phyloP scores from a whole-genome alignment of 192 early-diverging fungal species.

The Neocallimastix lanati region DNA sequence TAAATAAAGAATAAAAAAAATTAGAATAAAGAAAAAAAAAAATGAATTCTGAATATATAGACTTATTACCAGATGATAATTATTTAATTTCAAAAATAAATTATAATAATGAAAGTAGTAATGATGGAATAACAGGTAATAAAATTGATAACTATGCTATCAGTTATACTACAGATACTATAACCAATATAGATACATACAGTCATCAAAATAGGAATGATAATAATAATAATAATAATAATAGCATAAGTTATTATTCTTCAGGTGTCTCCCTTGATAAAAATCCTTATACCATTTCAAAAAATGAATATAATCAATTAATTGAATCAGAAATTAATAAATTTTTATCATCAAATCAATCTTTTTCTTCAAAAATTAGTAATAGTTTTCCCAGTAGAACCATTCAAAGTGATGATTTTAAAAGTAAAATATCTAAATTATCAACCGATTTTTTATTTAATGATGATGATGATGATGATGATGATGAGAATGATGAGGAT shows the following conservation, averaged over 20 bases:
- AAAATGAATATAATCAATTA: neutral
- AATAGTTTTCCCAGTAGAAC: neutral
- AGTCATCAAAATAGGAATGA: too few relatives aligned
- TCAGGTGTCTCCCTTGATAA: neutral
- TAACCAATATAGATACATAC: too few relatives aligned
- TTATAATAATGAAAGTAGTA: neutral
- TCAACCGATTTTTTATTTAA: neutral
- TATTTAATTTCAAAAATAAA: neutral
- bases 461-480: neutral
- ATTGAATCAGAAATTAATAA: neutral
- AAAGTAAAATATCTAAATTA: neutral
- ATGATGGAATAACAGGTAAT: neutral
- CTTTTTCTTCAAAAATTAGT: neutral
- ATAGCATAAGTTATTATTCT: neutral
- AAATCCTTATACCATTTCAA: neutral
- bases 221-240: too few relatives aligned
- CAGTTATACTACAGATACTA: neutral
- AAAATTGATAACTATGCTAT: neutral
- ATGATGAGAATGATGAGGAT: neutral
- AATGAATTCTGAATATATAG: too few relatives aligned
- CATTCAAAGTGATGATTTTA: neutral
- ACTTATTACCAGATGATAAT: neutral
- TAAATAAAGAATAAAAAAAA: too few relatives aligned
- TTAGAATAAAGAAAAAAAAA: too few relatives aligned
- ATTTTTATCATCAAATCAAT: neutral